These are phyloP conservation scores for Populus alba DNA, from an alignment of 345 rosid genomes.

Conservation along the genomic window DNA sequence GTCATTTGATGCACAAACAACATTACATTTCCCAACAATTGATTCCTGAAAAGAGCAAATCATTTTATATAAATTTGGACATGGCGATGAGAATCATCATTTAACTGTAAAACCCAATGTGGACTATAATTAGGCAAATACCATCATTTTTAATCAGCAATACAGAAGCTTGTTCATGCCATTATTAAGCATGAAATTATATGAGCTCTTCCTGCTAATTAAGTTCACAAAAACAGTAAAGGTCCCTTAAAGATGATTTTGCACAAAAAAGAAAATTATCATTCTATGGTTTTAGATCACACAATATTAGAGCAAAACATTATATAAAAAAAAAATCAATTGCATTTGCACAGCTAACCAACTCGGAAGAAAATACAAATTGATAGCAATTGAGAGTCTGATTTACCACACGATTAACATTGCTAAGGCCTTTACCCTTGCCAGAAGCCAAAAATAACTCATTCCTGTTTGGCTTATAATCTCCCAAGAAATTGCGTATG, in stretches of 20 bases:
- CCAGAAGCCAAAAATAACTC: conserved; percentile 69
- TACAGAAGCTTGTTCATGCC: too few species aligned
- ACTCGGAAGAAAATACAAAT: background rate
- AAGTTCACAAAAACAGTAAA: too few species aligned
- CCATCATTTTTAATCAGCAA: too few species aligned
- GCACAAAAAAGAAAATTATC: too few species aligned
- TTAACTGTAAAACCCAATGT: too few species aligned
- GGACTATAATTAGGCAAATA: too few species aligned
- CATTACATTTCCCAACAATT: conserved; percentile 45
- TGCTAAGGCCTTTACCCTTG: conserved; percentile 39
- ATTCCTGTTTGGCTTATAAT: conserved; percentile 43
- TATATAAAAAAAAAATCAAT: background rate
- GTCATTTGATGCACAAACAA: conserved; percentile 45
- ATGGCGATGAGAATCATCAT: too few species aligned
- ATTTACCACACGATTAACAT: conserved; percentile 43
- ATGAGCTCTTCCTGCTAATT: too few species aligned
- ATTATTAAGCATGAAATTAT: too few species aligned
- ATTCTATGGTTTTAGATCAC: background rate
- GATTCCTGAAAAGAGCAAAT: conserved; percentile 32
- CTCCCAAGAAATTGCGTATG: conserved; percentile 36
- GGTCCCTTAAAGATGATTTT: too few species aligned
- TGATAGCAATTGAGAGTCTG: background rate
- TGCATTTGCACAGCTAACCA: too few species aligned
- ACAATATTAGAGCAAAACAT: background rate
- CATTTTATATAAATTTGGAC: background rate